Conservation (phyloP, 1,139 yeast genomes). For the Suhomyces terraborum region DNA sequence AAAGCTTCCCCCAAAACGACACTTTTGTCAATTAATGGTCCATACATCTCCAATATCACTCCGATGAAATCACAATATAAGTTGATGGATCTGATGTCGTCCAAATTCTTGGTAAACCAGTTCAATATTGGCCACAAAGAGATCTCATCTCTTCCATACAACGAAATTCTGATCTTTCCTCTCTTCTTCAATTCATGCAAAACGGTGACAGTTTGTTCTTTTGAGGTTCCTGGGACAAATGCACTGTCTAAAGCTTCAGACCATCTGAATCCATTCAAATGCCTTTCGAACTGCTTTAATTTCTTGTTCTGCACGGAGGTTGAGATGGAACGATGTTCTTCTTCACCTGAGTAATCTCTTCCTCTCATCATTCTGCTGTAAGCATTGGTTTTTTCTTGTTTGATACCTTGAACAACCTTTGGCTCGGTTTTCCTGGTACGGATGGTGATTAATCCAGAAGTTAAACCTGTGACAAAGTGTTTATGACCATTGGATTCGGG, state of each 20-base stretch:
- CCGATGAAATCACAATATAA: slow-evolving; percentile 84
- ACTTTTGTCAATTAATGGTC: slow-evolving; percentile 67
- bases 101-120: slow-evolving; percentile 77
- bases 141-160: slow-evolving; percentile 82
- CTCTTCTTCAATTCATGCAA: slow-evolving; percentile 81
- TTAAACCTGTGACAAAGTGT: slow-evolving; percentile 92
- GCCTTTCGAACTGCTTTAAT: slow-evolving; percentile 78
- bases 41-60: slow-evolving; percentile 79
- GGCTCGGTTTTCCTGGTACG: slow-evolving; percentile 81
- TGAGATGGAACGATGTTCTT: slow-evolving; percentile 70
- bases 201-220: slow-evolving; percentile 78
- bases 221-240: slow-evolving; percentile 71
- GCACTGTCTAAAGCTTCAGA: slow-evolving; percentile 89
- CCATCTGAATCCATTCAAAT: slow-evolving; percentile 88
- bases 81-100: slow-evolving; percentile 75
- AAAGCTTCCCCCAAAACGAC: slow-evolving; percentile 79
- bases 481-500: slow-evolving; percentile 65
- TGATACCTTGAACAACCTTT: slow-evolving; percentile 53
- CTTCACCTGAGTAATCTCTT: slow-evolving; percentile 85
- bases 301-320: slow-evolving; percentile 60
- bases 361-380: slow-evolving; percentile 88
- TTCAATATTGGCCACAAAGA: slow-evolving; percentile 80
- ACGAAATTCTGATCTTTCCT: slow-evolving; percentile 80
- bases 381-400: slow-evolving; percentile 47
- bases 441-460: slow-evolving; percentile 84